Evolutionary conservation across 2,329 filamentous ascomycete species (phyloP), one percentile per base, ranked within the genome.

Genomic region (Trichoderma citrinoviride): DNA sequence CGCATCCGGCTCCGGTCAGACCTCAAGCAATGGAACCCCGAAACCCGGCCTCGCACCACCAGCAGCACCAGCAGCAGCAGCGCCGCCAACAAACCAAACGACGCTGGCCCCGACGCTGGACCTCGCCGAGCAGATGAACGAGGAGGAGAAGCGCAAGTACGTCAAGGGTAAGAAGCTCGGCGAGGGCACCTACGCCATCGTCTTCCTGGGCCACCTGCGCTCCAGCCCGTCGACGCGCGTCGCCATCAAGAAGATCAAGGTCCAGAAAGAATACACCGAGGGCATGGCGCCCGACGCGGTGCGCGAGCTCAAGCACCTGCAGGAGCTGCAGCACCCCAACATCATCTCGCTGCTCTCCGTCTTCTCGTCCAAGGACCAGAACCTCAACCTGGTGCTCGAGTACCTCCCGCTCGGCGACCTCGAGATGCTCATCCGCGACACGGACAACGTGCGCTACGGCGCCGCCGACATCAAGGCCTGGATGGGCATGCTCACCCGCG

Each of bases 401-500:
- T 96, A 90, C 77, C 84, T 98, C 4, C 93, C 94, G 0, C 86
- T 92, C n/a, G 94, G 95, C 69, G 95, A 99, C 78, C 85, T 99
- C 29, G 92, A 98, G 78, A 92, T 93, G 84, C 86, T 99, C 66
- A 96, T 97, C 76, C 91, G 92, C 76, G 93, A 98, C 77, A 87
- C 85, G 33, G 85, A 89, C 52, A 81, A 82, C 61, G 89, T 97
- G 53, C 87, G 88, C 62, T 98, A 98, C 77, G 91, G 91, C 67
- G 86, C 87, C 12, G 90, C 91, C 19, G 95, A 99, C 77, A 93
- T 98, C 77, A 99, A 99, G 77, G 90, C 93, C 17, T 99, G 95
- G 95, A 96, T 97, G 89, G 91, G 91, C 68, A 98, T 98, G 95
- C 85, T 98, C n/a, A 86, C 86, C 29, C 88, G 94, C 47, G 95